These are phyloP conservation scores for Asterella californica DNA, from an alignment of 225 moss, liverwort and hornwort genomes.

Conservation along the genomic window DNA sequence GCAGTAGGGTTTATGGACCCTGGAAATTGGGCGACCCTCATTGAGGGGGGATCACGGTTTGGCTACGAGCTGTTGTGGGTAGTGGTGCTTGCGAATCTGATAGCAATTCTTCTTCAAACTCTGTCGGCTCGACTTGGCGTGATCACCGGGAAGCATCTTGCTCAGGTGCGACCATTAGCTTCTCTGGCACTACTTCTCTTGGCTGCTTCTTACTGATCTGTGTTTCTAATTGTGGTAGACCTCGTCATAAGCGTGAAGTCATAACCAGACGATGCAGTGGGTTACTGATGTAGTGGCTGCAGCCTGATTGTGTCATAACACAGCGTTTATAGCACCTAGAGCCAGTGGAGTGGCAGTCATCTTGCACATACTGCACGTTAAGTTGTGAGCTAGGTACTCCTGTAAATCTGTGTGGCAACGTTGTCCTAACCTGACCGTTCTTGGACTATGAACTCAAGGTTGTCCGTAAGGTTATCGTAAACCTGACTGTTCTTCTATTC, in stretches of 20 bases:
- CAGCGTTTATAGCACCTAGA: too few species aligned
- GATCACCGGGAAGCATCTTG: slow-evolving; percentile 74
- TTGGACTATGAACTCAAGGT: too few species aligned
- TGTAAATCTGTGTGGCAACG: too few species aligned
- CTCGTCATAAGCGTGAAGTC: background rate
- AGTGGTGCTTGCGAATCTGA: slow-evolving; percentile 53
- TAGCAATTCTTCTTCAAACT: slow-evolving; percentile 72
- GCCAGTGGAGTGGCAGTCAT: too few species aligned
- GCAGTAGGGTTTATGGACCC: slow-evolving; percentile 87
- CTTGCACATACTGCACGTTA: too few species aligned
- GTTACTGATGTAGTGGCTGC: too few species aligned
- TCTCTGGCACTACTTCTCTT: background rate
- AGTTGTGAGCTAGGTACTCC: too few species aligned
- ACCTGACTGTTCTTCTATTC: too few species aligned
- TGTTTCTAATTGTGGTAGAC: background rate
- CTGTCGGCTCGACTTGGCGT: slow-evolving; percentile 71
- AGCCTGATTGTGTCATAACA: too few species aligned
- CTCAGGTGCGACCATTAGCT: slow-evolving; percentile 42
- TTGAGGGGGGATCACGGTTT: slow-evolving; percentile 72
- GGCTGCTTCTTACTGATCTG: background rate
- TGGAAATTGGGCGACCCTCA: slow-evolving; percentile 76
- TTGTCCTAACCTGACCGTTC: too few species aligned
- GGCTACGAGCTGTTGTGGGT: slow-evolving; percentile 80
- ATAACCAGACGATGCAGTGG: too few species aligned
- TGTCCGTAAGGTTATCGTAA: too few species aligned